phyloP scores from a whole-genome alignment of 2,329 filamentous ascomycete genomes.

The Plenodomus lindquistii region DNA sequence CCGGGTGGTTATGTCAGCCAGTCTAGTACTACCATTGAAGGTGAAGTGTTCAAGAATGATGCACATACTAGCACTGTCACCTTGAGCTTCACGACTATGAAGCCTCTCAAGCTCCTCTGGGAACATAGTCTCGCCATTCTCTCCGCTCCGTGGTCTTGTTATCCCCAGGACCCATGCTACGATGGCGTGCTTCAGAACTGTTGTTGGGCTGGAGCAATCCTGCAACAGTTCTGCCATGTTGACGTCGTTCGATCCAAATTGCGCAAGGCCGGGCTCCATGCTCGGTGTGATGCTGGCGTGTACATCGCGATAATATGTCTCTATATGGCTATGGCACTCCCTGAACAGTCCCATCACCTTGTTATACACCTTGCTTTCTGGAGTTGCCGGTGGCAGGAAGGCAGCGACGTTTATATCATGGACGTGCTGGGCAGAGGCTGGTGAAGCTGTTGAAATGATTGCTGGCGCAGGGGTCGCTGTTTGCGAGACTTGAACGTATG shows the following conservation, averaged over 20 bases:
- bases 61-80: slow-evolving; percentile 5
- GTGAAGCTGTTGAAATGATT: slow-evolving; percentile 4
- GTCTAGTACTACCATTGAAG: background rate
- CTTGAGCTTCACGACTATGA: background rate
- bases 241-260: slow-evolving; percentile 26
- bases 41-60: background rate
- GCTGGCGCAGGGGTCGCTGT: slow-evolving; percentile 14
- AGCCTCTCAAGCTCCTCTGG: slow-evolving; percentile 26
- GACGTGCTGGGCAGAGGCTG: slow-evolving; percentile 8
- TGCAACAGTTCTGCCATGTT: slow-evolving; percentile 33
- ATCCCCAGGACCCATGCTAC: slow-evolving; percentile 28
- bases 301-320: slow-evolving; percentile 40
- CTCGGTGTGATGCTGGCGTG: slow-evolving; percentile 39
- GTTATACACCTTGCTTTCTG: slow-evolving; percentile 24
- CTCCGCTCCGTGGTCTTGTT: slow-evolving; percentile 18
- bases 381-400: slow-evolving; percentile 29
- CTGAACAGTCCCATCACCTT: slow-evolving; percentile 29
- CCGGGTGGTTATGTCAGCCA: background rate
- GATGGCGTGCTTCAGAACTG: slow-evolving; percentile 38
- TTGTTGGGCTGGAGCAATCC: slow-evolving; percentile 26
- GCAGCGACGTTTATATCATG: slow-evolving; percentile 11
- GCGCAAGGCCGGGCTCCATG: slow-evolving; percentile 34
- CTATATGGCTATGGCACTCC: slow-evolving; percentile 33
- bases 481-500: slow-evolving; percentile 36
- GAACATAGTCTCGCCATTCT: slow-evolving; percentile 23